Percentiles rank a stretch among this genome's conserved stretches.
Conservation (phyloP, 2,329 filamentous ascomycete species). For the Colletotrichum tanaceti region DNA sequence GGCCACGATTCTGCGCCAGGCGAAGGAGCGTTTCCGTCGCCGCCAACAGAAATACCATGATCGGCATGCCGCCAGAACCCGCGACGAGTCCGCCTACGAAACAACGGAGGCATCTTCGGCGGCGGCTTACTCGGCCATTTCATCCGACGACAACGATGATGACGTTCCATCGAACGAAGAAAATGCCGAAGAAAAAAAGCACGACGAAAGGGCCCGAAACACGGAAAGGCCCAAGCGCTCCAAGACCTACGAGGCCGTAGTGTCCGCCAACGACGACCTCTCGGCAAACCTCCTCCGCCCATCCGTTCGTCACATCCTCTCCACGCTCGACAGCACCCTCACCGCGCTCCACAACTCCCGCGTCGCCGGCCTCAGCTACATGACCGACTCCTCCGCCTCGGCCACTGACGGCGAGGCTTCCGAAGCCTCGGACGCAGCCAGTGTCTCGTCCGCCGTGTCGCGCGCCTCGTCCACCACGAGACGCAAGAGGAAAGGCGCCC, state of each 20-base stretch:
- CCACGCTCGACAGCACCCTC: conserved; percentile 76
- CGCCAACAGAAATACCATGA: conserved; percentile 44
- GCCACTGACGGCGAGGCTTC: conserved; percentile 46
- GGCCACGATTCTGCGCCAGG: conserved; percentile 72
- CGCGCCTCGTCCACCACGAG: conserved; percentile 22
- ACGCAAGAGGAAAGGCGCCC: conserved; percentile 2
- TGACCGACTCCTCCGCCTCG: conserved; percentile 55
- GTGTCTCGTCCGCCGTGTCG: conserved; percentile 20
- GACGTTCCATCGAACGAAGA: not conserved
- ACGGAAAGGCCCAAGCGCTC: not conserved
- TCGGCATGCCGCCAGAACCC: conserved; percentile 4
- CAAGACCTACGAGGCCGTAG: conserved; percentile 59
- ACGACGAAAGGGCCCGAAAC: not conserved
- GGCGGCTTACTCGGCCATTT: not conserved
- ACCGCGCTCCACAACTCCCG: conserved; percentile 76
- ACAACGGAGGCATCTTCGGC: conserved; percentile 10
- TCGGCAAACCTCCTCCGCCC: conserved; percentile 75
- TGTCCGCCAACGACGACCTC: conserved; percentile 77
- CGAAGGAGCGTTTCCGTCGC: conserved; percentile 72
- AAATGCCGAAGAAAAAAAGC: not conserved
- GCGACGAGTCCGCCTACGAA: not conserved
- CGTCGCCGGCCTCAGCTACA: conserved; percentile 60
- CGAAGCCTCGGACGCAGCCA: conserved; percentile 43
- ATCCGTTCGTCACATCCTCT: conserved; percentile 75
- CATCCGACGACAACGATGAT: conserved; percentile 19